Conservation (phyloP, 2,329 filamentous ascomycete species). For the Phialophora verrucosa region DNA sequence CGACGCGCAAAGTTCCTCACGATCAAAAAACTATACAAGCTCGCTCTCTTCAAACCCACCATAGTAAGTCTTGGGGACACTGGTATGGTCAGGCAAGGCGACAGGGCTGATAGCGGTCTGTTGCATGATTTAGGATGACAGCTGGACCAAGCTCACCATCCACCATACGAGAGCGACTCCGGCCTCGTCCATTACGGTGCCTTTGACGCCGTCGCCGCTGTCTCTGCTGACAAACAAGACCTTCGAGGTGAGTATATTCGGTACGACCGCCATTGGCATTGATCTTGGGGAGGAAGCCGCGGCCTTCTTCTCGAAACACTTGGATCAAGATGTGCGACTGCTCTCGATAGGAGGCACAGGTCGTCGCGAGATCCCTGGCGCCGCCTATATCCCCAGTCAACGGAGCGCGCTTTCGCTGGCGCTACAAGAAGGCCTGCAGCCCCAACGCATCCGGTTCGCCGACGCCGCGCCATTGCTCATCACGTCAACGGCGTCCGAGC, state of each 20-base stretch:
- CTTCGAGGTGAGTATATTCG: conserved; percentile 38
- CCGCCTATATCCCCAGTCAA: conserved; percentile 37
- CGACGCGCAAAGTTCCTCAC: conserved; percentile 36
- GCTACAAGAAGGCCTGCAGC: conserved; percentile 34
- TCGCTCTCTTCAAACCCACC: conserved; percentile 35
- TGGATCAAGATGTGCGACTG: conserved; percentile 34
- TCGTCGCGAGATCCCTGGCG: conserved; percentile 38
- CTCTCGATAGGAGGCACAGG: conserved; percentile 37
- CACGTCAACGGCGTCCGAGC: conserved; percentile 37
- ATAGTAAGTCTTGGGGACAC: conserved; percentile 21
- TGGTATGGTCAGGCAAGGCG: not conserved
- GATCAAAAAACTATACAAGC: conserved; percentile 37
- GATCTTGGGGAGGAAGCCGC: conserved; percentile 36
- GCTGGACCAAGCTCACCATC: conserved; percentile 39
- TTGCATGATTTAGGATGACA: conserved; percentile 27
- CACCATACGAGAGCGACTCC: conserved; percentile 29
- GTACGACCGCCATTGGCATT: conserved; percentile 37
- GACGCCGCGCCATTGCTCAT: conserved; percentile 37
- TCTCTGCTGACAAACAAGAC: conserved; percentile 33
- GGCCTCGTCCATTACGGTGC: conserved; percentile 33
- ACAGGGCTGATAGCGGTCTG: not conserved
- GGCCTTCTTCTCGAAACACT: conserved; percentile 36
- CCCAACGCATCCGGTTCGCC: conserved; percentile 38
- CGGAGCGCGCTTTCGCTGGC: conserved; percentile 36
- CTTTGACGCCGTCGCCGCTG: conserved; percentile 36